Conservation (phyloP, 192 early-diverging fungal genomes). For the Linnemannia zychae region DNA sequence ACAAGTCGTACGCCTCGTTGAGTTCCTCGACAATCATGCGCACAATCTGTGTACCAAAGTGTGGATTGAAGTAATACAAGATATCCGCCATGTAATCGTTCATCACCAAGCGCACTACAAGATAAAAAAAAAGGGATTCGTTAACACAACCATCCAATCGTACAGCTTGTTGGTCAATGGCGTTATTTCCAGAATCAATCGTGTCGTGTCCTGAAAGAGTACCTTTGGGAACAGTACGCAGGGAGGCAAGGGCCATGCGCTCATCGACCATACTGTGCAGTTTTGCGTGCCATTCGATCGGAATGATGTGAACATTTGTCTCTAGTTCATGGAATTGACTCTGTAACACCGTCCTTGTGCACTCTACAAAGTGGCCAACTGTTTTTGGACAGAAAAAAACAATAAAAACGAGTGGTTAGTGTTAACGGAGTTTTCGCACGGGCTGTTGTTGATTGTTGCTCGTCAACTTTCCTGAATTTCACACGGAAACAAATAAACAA, state of each 20-base stretch:
- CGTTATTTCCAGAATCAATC: too few species aligned
- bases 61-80: conserved; percentile 61
- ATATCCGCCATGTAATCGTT: conserved; percentile 62
- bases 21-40: conserved; percentile 66
- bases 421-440: neutral
- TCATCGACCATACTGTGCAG: conserved; percentile 59
- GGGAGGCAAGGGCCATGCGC: conserved; percentile 53
- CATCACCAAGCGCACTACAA: conserved; percentile 57
- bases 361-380: conserved; percentile 45
- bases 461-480: too few species aligned
- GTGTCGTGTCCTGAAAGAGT: neutral
- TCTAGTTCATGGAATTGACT: conserved; percentile 40
- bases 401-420: neutral
- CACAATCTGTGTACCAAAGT: conserved; percentile 66
- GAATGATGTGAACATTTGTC: conserved; percentile 54
- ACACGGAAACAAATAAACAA: neutral
- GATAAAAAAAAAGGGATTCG: too few species aligned
- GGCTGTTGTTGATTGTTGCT: too few species aligned
- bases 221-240: conserved; percentile 63
- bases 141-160: too few species aligned
- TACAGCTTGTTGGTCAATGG: too few species aligned
- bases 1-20: conserved; percentile 68
- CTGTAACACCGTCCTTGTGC: conserved; percentile 47
- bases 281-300: conserved; percentile 61
- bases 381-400: neutral